Evolutionary conservation across 805 yeast genomes (phyloP), one percentile per base, ranked within the genome.

Genomic region (Saccharomycopsis lassenensis): DNA sequence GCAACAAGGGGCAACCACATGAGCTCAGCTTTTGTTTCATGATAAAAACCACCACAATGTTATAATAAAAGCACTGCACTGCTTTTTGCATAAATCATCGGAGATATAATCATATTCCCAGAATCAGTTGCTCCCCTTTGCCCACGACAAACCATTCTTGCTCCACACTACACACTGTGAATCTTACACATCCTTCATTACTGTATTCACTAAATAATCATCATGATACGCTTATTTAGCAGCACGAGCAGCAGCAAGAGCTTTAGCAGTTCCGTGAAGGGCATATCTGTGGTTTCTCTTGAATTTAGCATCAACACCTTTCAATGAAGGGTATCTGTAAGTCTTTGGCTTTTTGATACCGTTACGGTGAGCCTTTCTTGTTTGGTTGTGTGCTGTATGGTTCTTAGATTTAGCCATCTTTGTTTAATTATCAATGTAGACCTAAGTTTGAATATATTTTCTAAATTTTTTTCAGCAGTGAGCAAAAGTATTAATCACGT

Each of bases 261-360:
- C 89, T 74, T 77, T 85, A 56, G 83, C 86, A 56, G 94, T 85
- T 70, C 98, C 98, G 71, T 82, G 95, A 62, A 85, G 77, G 71
- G 96, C 97, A 71, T 77, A 83, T 73, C 83, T 87, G 91, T 89
- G 97, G 94, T 91, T 91, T 74, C 97, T 82, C 65, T 77, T 78
- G 94, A 91, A 91, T 81, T 91, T 91, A 65, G 98, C 78, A 70
- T 91, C 97, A 67, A 89, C 96, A 77, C 94, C 94, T 74, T 84
- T 89, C 70, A 85, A 76, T 52, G 97, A 87, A 56, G 95, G 95
- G 79, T 89, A 86, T 76, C 84, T 87, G 94, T 77, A 71, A 63
- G 95, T 80, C 79, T 76, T 83, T 59, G 96, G 95, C 87, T 89
- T 91, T 83, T 89, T 89, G 76, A 91, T 89, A 75, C 98, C 98